Evolutionary conservation across 2,329 filamentous ascomycete species (phyloP), one percentile per base, ranked within the genome.

Genomic region (Alternaria solani): DNA sequence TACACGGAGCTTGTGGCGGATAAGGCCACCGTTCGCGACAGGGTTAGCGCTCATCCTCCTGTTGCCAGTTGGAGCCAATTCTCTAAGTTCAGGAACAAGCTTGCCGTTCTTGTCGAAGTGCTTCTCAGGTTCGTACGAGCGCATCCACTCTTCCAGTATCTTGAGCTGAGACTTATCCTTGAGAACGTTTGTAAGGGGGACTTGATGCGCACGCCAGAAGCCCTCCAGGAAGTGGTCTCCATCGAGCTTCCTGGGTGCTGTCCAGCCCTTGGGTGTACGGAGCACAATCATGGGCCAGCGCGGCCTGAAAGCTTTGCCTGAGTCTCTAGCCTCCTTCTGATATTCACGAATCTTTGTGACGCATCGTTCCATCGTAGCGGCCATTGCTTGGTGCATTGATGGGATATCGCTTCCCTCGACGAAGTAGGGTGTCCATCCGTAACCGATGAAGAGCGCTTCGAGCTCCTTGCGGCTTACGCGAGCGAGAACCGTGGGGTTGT

Each of bases 361-460:
- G 71, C 89, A 92, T 66, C 87, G 84, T 75, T 94, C 91, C 28
- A 94, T 80, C 0, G 91, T 93, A 43, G 86, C 86, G 12, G 91
- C 90, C 91, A 93, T 93, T 57, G 90, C 91, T 76, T 93, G 91
- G 73, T 93, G 90, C 91, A 94, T 93, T 46, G 85, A 86, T 34
- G 90, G 85, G 28, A 90, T 73, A 54, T 94, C 90, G 64, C 88
- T 87, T 49, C 91, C 91, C 73, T 93, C 90, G 48, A 94, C 91
- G 69, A 93, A 92, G 78, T 92, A 93, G 8, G 91, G 91, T 49
- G 88, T 86, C 88, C 89, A 94, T 66, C 91, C 91, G 70, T 93
- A 93, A 30, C 91, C 91, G 42, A 86, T 65, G 77, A 94, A 91
- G 18, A 94, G 82, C 25, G 84, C 81, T 67, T 88, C 85, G 6